Conservation (phyloP, 148 eudicot genomes). For the Spergularia bocconei region DNA sequence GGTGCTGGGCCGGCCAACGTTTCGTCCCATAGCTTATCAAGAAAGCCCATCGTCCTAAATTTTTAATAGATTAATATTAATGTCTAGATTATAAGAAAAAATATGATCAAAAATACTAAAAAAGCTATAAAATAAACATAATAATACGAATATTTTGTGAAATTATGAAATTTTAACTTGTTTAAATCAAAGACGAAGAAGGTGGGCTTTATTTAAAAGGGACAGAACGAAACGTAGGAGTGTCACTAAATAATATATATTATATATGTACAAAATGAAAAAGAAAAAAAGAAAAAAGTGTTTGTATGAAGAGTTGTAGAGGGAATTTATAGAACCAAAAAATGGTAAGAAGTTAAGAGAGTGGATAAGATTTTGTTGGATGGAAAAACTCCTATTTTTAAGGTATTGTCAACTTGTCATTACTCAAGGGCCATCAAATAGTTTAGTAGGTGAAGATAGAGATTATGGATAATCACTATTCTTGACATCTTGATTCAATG, state of each 20-base stretch:
- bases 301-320: neutral
- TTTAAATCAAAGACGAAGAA: conserved; percentile 1
- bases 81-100: neutral
- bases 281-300: neutral
- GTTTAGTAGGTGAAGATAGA: conserved; percentile 18
- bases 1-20: conserved; percentile 77
- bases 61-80: conserved; percentile 9
- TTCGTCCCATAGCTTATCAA: conserved; percentile 78
- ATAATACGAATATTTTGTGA: neutral
- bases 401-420: conserved; percentile 17
- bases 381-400: neutral
- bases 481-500: too few species aligned
- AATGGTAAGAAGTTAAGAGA: neutral
- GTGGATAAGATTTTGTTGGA: conserved; percentile 29
- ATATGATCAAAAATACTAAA: neutral
- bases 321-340: conserved; percentile 1
- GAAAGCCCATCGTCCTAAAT: conserved; percentile 50
- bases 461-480: conserved; percentile 12
- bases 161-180: neutral
- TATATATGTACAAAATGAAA: neutral
- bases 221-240: conserved; percentile 18
- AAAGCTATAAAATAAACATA: neutral
- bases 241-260: neutral
- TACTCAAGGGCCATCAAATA: neutral
- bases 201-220: conserved; percentile 9